A percentile compares a stretch with the other conserved stretches of the same genome.
Conservation (phyloP, 495 filamentous ascomycete species). For the Neurospora intermedia region DNA sequence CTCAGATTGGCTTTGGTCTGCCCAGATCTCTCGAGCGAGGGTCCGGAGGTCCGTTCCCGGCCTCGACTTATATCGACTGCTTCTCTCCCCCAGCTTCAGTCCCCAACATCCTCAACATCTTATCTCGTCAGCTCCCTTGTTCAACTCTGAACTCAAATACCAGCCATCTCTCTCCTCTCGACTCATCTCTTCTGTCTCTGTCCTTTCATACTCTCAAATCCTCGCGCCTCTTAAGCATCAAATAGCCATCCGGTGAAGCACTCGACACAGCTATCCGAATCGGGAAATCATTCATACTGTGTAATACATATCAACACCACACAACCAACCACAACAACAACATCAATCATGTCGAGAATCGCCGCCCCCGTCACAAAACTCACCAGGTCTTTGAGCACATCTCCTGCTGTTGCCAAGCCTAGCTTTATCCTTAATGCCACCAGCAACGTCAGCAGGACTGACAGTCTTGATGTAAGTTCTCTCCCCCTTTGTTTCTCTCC, state of each 20-base stretch:
- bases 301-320: neutral
- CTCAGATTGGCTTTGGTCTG: neutral
- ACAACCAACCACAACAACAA: neutral
- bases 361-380: constrained; percentile 33
- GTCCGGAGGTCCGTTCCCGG: neutral
- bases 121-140: neutral
- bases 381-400: constrained; percentile 34
- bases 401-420: constrained; percentile 22
- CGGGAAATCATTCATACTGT: neutral
- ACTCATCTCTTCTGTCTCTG: neutral
- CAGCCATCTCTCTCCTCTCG: neutral
- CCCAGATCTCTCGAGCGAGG: neutral
- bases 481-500: constrained; percentile 1
- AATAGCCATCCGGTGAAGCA: neutral
- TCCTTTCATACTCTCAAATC: neutral
- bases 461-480: constrained; percentile 14
- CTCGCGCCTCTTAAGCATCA: neutral
- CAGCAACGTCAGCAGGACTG: constrained; percentile 18
- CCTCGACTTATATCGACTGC: neutral
- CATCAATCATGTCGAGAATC: constrained; percentile 28
- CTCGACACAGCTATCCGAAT: neutral
- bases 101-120: neutral
- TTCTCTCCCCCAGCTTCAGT: neutral
- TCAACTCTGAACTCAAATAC: neutral
- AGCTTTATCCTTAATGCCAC: constrained; percentile 22